Base-by-base conservation (phyloP, 768 basidiomycete species). In the Sutorius australiensis region DNA sequence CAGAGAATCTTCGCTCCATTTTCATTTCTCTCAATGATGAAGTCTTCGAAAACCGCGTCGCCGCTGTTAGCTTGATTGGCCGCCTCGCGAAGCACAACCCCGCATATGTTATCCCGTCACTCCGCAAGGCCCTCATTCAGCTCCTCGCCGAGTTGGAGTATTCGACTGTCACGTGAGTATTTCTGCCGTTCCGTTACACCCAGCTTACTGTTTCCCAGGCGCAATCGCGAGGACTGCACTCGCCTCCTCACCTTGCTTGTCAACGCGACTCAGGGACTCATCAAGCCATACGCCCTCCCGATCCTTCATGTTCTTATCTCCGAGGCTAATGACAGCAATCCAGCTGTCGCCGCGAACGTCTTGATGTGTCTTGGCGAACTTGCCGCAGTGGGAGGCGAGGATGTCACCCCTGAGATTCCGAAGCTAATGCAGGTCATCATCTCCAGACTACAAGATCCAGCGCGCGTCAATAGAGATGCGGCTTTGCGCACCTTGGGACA, bases 1-100 rank as follows among this genome's bases (percentile, higher is more conserved):
- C 95, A 0, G 95, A 98, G 72, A 95, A 98, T 65, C 94, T 99
- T 16, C 83, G 95, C 13, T 95, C 92, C 11, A 76, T 99, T 13
- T 98, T 98, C 74, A 92, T 98, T 58, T 97, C 95, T 0, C 78
- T 99, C 43, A 98, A 98, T 64, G 97, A 99, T 63, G 97, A 98
- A 66, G 86, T 89, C 7, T 98, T 95, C 70, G 87, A 89, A 45
- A 97, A 97, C 66, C 84, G 97, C 19, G 83, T 92, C 27, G 84
- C 87, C n/a, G 95, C 95, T 3, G 91, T 98, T 48, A 73, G 74
- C 19, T 79, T 98, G 56, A 98, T 99, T 54, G 97, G 97, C 1
- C 85, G 97, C 27, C 80, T 99, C 24, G 92, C 95, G 3, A 83
- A 85, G 60, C 91, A 95, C 71, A 99, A 99, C 64, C 97, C 97